Evolutionary conservation across 1,284 basidiomycete species (phyloP).

Genomic region (Pterulicium gracile): DNA sequence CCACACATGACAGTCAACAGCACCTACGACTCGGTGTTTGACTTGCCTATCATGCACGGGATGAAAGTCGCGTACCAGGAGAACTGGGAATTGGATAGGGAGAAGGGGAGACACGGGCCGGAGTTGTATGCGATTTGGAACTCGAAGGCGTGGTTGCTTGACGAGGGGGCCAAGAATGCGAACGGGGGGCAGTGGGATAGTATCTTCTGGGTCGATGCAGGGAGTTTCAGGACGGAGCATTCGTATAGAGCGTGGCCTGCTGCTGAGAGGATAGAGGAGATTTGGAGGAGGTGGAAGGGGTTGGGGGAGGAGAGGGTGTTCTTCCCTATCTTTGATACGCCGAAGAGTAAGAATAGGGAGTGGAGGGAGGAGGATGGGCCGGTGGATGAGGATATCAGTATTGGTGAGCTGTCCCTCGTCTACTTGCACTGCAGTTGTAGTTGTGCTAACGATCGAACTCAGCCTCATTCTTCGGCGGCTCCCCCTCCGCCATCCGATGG

Average conservation of each 20-base stretch:
- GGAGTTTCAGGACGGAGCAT: conserved; percentile 32
- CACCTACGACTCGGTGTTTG: conserved; percentile 31
- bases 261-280: conserved; percentile 23
- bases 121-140: conserved; percentile 45
- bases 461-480: conserved; percentile 49
- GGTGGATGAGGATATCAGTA: conserved; percentile 34
- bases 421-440: neutral
- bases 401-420: conserved; percentile 24
- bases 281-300: conserved; percentile 22
- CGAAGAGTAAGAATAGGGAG: conserved; percentile 16
- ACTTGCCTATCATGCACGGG: conserved; percentile 30
- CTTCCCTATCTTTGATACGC: conserved; percentile 28
- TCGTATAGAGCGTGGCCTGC: conserved; percentile 34
- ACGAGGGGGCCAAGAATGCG: conserved; percentile 24
- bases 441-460: neutral
- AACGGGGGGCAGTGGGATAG: conserved; percentile 27
- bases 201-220: conserved; percentile 44
- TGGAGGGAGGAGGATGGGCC: conserved; percentile 38
- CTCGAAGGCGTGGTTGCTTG: conserved; percentile 38
- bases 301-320: conserved; percentile 28
- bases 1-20: conserved; percentile 33
- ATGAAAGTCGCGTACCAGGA: conserved; percentile 23
- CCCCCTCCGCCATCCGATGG: conserved; percentile 28
- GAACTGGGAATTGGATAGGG: conserved; percentile 33
- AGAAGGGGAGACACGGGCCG: conserved; percentile 27